Base-by-base conservation (phyloP, 345 rosid species). In the Excoecaria cochinchinensis region DNA sequence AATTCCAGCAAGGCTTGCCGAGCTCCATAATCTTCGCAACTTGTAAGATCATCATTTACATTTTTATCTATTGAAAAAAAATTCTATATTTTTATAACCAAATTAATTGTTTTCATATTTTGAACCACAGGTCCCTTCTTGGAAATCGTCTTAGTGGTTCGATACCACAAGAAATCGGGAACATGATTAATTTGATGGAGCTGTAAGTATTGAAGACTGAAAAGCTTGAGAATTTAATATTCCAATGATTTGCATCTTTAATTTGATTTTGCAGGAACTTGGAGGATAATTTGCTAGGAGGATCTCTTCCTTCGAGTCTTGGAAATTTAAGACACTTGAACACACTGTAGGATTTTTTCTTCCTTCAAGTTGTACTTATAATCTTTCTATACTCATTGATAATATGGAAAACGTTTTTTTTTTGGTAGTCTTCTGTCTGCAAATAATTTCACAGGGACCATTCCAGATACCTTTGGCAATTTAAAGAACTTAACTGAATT, bases 141-240 rank as follows among this genome's bases (percentile, higher is more conserved):
- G 98, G 90, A 73, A 95, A 93, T 82, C 91, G 90, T 66, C 69
- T 95, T 71, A 84, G 70, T 47, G 97, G 97, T 66, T 48, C 85
- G 25, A 76, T 95, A 76, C 97, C 98, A 44, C 56, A 47, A 38
- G 84, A 89, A 75, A 66, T 95, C 40, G 96, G 90, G 74, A 81
- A 69, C 64, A 86, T 89, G 59, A 52, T 84, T 62, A 86, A 91
- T 51, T 88, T 95, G 56, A 74, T 67, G 78, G 61, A 58, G 0
- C 40, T 95, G 98, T 95, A 89, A 90, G 89, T 85, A 53, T 69
- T 63, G 53, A 10, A 56, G 22, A 57, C 8, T 40, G 36, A 4
- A 53, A 16, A 39, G 31, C 12, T 56, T 73, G 39, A 77, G 63
- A 36, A 25, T 24, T 38, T 56, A 14, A 48, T 25, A 1, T 17